Conservation (phyloP, 2,329 filamentous ascomycete species). For the Scortechinia acanthostroma region DNA sequence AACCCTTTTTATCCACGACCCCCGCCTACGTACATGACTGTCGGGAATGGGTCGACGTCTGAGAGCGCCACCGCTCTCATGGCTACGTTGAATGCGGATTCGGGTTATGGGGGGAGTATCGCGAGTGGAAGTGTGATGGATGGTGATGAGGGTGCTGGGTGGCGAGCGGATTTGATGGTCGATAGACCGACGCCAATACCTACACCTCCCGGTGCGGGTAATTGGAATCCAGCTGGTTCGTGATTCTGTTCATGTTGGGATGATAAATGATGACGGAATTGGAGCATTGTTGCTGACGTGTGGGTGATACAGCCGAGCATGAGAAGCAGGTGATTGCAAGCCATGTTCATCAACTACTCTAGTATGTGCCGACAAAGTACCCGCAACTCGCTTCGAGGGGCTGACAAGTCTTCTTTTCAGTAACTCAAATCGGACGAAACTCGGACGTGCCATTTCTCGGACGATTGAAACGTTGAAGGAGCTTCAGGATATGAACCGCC, state of each 20-base stretch:
- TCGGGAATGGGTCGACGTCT: slow-evolving; percentile 51
- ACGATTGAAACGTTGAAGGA: slow-evolving; percentile 78
- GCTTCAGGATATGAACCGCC: slow-evolving; percentile 80
- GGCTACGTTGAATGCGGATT: slow-evolving; percentile 52
- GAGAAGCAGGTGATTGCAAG: slow-evolving; percentile 48
- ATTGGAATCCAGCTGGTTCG: slow-evolving; percentile 1
- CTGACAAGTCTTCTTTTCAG: slow-evolving; percentile 91
- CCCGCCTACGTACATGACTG: slow-evolving; percentile 53
- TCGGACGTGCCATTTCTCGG: slow-evolving; percentile 80
- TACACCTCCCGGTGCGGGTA: not conserved
- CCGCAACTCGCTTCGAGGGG: slow-evolving; percentile 65
- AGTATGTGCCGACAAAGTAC: slow-evolving; percentile 46
- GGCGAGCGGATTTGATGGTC: not conserved
- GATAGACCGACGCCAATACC: not conserved
- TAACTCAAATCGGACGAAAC: slow-evolving; percentile 80
- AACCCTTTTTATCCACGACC: not conserved
- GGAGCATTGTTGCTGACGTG: not conserved
- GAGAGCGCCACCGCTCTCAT: slow-evolving; percentile 52
- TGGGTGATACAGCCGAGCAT: slow-evolving; percentile 34
- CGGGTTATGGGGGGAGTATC: slow-evolving; percentile 54
- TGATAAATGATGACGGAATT: too few species aligned
- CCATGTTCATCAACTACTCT: slow-evolving; percentile 57
- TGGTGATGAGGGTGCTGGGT: slow-evolving; percentile 6
- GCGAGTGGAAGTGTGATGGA: slow-evolving; percentile 31
- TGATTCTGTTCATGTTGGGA: too few species aligned